Base-by-base conservation (phyloP, 2,329 filamentous ascomycete species). In the Scedosporium apiospermum region DNA sequence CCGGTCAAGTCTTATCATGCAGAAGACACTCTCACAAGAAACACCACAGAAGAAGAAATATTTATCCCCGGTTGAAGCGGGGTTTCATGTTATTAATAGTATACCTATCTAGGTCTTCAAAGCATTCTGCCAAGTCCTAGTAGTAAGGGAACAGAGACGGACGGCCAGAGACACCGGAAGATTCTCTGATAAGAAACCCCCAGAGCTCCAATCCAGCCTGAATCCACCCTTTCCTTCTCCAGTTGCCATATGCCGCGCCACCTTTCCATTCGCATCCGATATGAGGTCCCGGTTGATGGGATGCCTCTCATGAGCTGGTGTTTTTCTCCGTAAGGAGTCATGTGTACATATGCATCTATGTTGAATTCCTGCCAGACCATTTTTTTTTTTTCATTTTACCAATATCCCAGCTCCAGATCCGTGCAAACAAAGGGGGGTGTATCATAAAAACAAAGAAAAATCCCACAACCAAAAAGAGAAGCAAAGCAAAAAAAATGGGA, bases 231-330 rank as follows among this genome's bases (percentile, higher is more conserved):
- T 57, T 34, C 49, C 18, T 49, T 23, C 60, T 21, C 46, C 44
- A 26, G 16, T 55, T 55, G 51, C 18, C 49, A 62, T 53, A 62
- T 62, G 60, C 60, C 57, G 51, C 51, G 44, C 44, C 49, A 23
- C 60, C 51, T 55, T 61, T 44, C 57, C 18, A 38, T 44, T 42
- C 30, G 18, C 34, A 59, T 59, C 57, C 57, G 57, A 59, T 55
- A 65, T 63, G 65, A 64, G 63, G 63, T 62, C 64, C 64, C 64
- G 65, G 65, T 66, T 66, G 64, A 66, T 66, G 65, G 64, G 64
- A 62, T 61, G 58, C 64, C 64, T 64, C 64, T 60, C 61, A 64
- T 65, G 65, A 64, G 63, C 63, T 61, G 64, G 64, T 63, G 53
- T 44, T 38, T 38, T 14, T 60, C 55, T 63, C 58, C 57, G 64